Conservation (phyloP, 1,284 basidiomycete genomes). For the Moesziomyces antarcticus region DNA sequence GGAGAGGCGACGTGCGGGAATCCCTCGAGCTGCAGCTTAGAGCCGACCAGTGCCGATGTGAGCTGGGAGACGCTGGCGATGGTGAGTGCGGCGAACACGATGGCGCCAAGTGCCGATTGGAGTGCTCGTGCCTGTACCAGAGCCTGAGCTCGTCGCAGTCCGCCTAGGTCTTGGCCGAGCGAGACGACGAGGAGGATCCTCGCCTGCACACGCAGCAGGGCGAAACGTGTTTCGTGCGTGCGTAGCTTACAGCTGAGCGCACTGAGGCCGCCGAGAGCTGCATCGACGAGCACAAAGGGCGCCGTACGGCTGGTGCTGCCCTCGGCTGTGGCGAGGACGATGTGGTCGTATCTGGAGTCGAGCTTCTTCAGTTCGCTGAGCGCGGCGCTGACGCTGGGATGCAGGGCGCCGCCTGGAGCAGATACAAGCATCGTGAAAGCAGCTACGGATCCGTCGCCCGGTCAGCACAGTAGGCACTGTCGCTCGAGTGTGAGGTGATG, state of each 20-base stretch:
- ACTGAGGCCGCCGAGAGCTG: slow-evolving; percentile 23
- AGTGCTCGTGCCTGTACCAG: slow-evolving; percentile 16
- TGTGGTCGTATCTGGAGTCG: slow-evolving; percentile 18
- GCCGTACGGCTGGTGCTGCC: slow-evolving; percentile 5
- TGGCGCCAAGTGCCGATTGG: slow-evolving; percentile 13
- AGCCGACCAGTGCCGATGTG: slow-evolving; percentile 16
- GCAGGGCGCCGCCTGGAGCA: neutral
- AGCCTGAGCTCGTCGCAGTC: slow-evolving; percentile 17
- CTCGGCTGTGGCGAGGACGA: slow-evolving; percentile 13
- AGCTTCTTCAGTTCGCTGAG: slow-evolving; percentile 10
- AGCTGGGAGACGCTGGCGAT: slow-evolving; percentile 15
- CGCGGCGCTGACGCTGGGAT: slow-evolving; percentile 16
- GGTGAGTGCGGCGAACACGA: slow-evolving; percentile 13
- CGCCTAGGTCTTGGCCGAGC: slow-evolving; percentile 15
- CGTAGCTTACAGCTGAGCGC: slow-evolving; percentile 17
- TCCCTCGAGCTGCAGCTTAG: slow-evolving; percentile 21
- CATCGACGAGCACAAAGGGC: slow-evolving; percentile 12
- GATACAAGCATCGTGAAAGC: slow-evolving; percentile 7
- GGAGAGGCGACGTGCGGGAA: slow-evolving; percentile 15
- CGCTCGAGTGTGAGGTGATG: too few relatives aligned
- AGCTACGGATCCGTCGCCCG: neutral
- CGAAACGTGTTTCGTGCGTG: slow-evolving; percentile 12
- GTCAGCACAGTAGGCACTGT: too few relatives aligned
- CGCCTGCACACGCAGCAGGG: slow-evolving; percentile 13
- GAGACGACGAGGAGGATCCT: slow-evolving; percentile 24